These are phyloP conservation scores for Magnusiomyces magnusii DNA, from an alignment of 1,139 yeast genomes.

Conservation along the genomic window DNA sequence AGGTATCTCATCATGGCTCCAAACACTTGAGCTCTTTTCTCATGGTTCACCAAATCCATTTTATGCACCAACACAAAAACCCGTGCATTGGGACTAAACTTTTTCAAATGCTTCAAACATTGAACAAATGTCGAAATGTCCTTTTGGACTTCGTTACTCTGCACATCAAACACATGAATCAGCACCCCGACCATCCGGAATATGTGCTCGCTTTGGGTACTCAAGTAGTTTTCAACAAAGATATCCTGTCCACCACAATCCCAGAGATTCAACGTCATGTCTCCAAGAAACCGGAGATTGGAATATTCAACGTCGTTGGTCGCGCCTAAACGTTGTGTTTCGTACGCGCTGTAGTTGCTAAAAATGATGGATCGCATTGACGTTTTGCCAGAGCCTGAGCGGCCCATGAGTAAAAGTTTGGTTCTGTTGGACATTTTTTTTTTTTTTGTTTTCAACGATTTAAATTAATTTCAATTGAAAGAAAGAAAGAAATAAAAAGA, in stretches of 20 bases:
- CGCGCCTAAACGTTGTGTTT: conserved; percentile 91
- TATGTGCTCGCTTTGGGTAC: conserved; percentile 81
- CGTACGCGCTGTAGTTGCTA: conserved; percentile 93
- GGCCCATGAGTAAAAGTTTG: conserved; percentile 61
- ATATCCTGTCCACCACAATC: conserved; percentile 96
- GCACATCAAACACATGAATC: conserved; percentile 95
- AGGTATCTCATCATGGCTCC: conserved; percentile 76
- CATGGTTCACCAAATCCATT: conserved; percentile 91
- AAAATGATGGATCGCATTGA: conserved; percentile 96
- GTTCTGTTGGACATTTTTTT: conserved; percentile 31
- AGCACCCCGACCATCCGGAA: conserved; percentile 96
- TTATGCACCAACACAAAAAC: conserved; percentile 89
- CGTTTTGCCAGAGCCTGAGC: conserved; percentile 95
- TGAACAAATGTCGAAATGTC: conserved; percentile 89
- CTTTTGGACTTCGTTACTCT: conserved; percentile 81
- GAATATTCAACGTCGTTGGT: conserved; percentile 98
- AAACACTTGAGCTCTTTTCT: conserved; percentile 77
- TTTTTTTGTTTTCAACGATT: background rate
- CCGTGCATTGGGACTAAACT: conserved; percentile 85
- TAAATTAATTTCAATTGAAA: no score
- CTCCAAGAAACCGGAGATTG: conserved; percentile 83
- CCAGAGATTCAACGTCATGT: conserved; percentile 94
- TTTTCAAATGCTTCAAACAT: conserved; percentile 72
- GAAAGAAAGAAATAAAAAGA: background rate
- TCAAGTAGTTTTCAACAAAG: conserved; percentile 89